Evolutionary conservation across 768 basidiomycete genomes (phyloP).

Genomic region (Termitomyces titanicus): DNA sequence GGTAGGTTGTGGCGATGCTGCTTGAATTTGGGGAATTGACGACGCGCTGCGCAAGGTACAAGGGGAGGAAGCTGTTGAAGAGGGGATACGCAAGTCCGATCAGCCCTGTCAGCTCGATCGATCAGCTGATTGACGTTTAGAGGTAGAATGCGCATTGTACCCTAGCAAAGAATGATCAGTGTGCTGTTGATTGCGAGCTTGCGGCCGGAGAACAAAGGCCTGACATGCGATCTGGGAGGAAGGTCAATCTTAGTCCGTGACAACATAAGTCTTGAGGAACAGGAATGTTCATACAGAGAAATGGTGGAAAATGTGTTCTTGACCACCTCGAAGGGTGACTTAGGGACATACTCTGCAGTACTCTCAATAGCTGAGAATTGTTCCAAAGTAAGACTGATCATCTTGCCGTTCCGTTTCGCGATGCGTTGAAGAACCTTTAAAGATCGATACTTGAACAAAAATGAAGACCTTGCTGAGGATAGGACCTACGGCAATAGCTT

Average conservation of each 20-base stretch:
- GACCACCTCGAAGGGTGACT: constrained; percentile 26
- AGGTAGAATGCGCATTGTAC: constrained; percentile 21
- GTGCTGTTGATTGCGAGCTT: constrained; percentile 42
- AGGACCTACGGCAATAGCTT: constrained; percentile 41
- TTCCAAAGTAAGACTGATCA: constrained; percentile 41
- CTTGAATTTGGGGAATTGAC: constrained; percentile 11
- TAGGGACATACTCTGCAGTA: constrained; percentile 9
- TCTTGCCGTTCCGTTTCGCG: constrained; percentile 42
- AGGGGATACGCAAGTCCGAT: constrained; percentile 54
- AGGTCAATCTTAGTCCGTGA: background rate
- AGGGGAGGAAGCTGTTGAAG: constrained; percentile 47
- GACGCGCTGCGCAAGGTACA: constrained; percentile 37
- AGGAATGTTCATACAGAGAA: constrained; percentile 30
- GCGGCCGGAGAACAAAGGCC: constrained; percentile 42
- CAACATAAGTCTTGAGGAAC: too few species aligned
- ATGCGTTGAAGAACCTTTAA: constrained; percentile 43
- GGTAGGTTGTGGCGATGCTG: constrained; percentile 31
- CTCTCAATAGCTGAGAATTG: constrained; percentile 31
- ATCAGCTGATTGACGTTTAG: background rate
- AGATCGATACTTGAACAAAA: background rate
- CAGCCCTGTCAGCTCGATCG: constrained; percentile 22
- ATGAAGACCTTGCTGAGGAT: background rate
- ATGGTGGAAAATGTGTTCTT: constrained; percentile 32
- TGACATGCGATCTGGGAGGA: constrained; percentile 40
- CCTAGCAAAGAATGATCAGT: constrained; percentile 48